phyloP scores from a whole-genome alignment of 2,329 filamentous ascomycete genomes.

The Pyrenochaeta sp. region DNA sequence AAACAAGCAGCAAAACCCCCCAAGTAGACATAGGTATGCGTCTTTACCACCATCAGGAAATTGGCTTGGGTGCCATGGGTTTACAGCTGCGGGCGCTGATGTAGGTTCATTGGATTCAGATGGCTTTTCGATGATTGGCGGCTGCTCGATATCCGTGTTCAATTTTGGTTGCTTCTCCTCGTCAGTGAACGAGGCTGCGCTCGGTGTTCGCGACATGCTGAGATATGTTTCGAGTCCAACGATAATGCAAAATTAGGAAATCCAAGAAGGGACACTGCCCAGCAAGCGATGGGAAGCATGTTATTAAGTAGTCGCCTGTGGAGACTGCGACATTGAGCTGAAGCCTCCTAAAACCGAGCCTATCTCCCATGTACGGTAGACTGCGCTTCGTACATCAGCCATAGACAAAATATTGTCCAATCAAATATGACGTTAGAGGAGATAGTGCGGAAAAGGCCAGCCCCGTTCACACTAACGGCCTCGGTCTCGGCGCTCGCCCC shows the following conservation, averaged over 20 bases:
- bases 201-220: slow-evolving; percentile 21
- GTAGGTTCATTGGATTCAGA: slow-evolving; percentile 2
- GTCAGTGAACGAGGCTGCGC: slow-evolving; percentile 23
- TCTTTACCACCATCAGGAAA: slow-evolving; percentile 50
- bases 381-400: not conserved
- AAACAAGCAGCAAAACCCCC: slow-evolving; percentile 39
- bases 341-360: not conserved
- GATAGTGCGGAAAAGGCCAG: not conserved
- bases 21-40: slow-evolving; percentile 44
- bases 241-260: not conserved
- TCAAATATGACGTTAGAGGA: not conserved
- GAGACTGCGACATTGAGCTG: not conserved
- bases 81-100: slow-evolving; percentile 21
- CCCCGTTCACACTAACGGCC: not conserved
- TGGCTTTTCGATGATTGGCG: slow-evolving; percentile 20
- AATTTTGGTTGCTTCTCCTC: slow-evolving; percentile 20
- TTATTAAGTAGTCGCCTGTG: not conserved
- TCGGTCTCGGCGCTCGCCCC: not conserved
- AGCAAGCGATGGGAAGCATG: not conserved
- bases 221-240: not conserved
- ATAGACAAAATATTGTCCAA: not conserved
- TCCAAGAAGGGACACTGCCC: not conserved
- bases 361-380: not conserved
- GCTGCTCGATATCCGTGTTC: slow-evolving; percentile 25
- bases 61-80: slow-evolving; percentile 40